Conservation (phyloP, 2,329 filamentous ascomycete species). For the Fusarium odoratissimum region DNA sequence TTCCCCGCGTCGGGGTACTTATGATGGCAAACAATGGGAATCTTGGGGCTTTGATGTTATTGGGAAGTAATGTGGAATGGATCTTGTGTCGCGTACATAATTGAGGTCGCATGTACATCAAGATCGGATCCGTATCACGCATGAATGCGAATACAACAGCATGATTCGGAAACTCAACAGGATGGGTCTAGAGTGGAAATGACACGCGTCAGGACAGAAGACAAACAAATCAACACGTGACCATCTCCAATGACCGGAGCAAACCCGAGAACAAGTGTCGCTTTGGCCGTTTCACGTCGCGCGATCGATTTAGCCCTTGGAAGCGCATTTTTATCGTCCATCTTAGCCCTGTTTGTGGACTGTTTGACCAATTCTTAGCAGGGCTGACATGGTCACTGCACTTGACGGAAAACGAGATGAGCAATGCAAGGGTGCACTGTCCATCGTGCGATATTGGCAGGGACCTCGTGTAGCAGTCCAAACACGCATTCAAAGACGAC, state of each 20-base stretch:
- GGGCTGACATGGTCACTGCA: constrained; percentile 14
- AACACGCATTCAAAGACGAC: not conserved
- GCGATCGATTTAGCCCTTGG: not conserved
- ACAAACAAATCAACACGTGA: not conserved
- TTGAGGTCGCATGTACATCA: not conserved
- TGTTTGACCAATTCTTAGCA: not conserved
- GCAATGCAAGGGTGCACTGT: not conserved
- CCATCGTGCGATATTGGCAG: constrained; percentile 5
- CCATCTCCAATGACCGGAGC: not conserved
- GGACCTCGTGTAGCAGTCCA: not conserved
- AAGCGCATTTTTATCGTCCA: not conserved
- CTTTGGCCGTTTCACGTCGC: not conserved
- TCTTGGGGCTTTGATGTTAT: not conserved
- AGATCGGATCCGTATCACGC: not conserved
- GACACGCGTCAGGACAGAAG: not conserved
- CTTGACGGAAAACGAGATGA: not conserved
- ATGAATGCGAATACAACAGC: not conserved
- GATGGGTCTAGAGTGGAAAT: not conserved
- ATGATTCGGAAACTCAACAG: not conserved
- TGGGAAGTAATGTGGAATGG: not conserved
- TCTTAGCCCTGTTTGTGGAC: constrained; percentile 3
- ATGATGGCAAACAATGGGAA: not conserved
- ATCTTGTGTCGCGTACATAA: not conserved
- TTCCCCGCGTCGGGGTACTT: not conserved
- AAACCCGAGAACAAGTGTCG: constrained; percentile 1